These are phyloP conservation scores for Lodderomyces oxycetoniae DNA, from an alignment of 1,139 yeast genomes.

Conservation along the genomic window DNA sequence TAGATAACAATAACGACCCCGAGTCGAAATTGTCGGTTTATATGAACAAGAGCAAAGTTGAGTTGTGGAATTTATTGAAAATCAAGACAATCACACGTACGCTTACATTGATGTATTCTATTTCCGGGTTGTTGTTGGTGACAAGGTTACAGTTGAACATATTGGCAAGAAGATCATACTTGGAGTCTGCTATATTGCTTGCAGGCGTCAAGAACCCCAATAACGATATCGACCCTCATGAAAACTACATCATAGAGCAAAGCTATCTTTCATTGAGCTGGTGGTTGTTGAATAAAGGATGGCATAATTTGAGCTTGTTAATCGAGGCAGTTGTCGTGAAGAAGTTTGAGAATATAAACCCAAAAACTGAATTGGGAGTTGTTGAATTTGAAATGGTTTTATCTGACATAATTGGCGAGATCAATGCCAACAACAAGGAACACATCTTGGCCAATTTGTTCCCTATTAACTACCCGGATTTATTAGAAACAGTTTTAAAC, in stretches of 20 bases:
- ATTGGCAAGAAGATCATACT: constrained; percentile 78
- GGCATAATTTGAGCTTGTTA: constrained; percentile 53
- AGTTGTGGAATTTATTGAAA: constrained; percentile 83
- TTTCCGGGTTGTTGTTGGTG: constrained; percentile 65
- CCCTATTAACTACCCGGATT: constrained; percentile 38
- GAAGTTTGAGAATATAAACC: constrained; percentile 61
- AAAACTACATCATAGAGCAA: constrained; percentile 62
- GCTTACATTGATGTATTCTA: constrained; percentile 64
- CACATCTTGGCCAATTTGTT: constrained; percentile 42
- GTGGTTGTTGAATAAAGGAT: constrained; percentile 92
- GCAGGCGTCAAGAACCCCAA: constrained; percentile 39
- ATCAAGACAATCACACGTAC: constrained; percentile 70
- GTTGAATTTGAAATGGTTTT: constrained; percentile 46
- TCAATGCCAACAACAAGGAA: constrained; percentile 38
- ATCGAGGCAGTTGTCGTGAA: constrained; percentile 56
- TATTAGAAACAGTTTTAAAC: constrained; percentile 41
- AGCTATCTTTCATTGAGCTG: constrained; percentile 84
- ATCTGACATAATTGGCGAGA: constrained; percentile 24
- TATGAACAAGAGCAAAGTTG: constrained; percentile 54
- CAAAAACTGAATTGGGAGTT: constrained; percentile 64
- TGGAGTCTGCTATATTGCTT: constrained; percentile 70
- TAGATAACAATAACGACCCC: constrained; percentile 24
- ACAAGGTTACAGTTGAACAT: constrained; percentile 85
- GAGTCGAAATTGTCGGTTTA: constrained; percentile 29
- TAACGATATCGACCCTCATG: constrained; percentile 20